Evolutionary conservation across 164 flowering plant genomes (phyloP).

Genomic region (Vitis labrusca): DNA sequence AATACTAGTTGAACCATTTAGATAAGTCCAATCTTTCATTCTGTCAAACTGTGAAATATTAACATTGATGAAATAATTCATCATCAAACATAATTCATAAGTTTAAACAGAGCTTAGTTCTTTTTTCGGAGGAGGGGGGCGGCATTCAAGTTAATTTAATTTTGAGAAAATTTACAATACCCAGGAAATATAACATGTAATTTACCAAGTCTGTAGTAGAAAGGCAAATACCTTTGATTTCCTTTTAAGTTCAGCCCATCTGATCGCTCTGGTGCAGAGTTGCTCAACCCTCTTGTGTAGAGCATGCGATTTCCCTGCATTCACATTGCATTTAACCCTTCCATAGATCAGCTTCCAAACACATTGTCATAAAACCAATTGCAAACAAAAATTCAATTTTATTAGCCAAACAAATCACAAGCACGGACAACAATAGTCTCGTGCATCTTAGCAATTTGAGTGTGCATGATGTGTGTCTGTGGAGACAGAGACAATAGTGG

Average conservation of each 20-base stretch:
- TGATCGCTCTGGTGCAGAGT: constrained; percentile 94
- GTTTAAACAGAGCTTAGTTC: too few species aligned
- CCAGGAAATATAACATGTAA: too few species aligned
- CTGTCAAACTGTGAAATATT: too few species aligned
- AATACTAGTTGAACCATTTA: too few species aligned
- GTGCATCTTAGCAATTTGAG: background rate
- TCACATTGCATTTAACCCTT: constrained; percentile 8
- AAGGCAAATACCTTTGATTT: constrained; percentile 72
- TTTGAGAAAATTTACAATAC: too few species aligned
- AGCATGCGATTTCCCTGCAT: constrained; percentile 96
- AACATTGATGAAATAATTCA: too few species aligned
- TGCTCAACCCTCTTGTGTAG: constrained; percentile 98
- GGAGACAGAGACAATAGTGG: background rate
- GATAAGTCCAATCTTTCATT: too few species aligned
- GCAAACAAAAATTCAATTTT: background rate
- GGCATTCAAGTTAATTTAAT: too few species aligned
- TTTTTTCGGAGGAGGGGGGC: too few species aligned
- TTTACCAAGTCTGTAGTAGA: background rate
- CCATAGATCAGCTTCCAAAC: constrained; percentile 1
- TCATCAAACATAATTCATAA: too few species aligned
- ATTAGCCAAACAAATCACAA: background rate
- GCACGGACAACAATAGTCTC: background rate
- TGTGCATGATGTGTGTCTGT: background rate
- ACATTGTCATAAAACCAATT: background rate
- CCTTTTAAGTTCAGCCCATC: constrained; percentile 89